phyloP scores from a whole-genome alignment of 768 basidiomycete species.

The Rickenella mellea region DNA sequence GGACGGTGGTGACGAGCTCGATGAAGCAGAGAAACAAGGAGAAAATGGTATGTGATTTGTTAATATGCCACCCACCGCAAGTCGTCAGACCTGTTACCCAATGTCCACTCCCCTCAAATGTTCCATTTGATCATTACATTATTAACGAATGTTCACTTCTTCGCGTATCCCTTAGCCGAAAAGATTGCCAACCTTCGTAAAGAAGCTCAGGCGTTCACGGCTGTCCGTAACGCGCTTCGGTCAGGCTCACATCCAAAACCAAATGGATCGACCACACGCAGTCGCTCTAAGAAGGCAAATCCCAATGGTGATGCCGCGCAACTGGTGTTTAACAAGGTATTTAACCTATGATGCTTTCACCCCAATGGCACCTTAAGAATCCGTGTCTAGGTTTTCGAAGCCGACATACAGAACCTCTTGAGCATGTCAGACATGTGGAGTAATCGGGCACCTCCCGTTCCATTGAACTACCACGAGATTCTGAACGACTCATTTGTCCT shows the following conservation, averaged over 20 bases:
- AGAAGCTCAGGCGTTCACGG: constrained; percentile 81
- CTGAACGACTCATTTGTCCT: constrained; percentile 49
- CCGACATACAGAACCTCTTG: constrained; percentile 81
- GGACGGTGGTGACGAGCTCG: constrained; percentile 71
- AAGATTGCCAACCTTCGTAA: constrained; percentile 87
- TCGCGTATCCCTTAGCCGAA: too few species aligned
- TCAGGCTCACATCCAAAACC: constrained; percentile 16
- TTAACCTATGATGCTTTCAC: background rate
- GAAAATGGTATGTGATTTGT: constrained; percentile 67
- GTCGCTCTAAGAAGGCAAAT: constrained; percentile 9
- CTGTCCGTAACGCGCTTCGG: constrained; percentile 65
- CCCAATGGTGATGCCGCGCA: constrained; percentile 44
- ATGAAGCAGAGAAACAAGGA: constrained; percentile 85
- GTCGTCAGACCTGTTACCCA: background rate
- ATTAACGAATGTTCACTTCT: too few species aligned
- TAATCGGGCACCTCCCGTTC: constrained; percentile 73
- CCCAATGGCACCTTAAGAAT: constrained; percentile 1
- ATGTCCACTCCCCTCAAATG: too few species aligned
- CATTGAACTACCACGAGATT: constrained; percentile 77
- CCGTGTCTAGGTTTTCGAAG: constrained; percentile 64
- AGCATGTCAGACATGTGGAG: constrained; percentile 98
- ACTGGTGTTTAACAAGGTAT: constrained; percentile 78
- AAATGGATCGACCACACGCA: background rate
- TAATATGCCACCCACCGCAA: background rate
- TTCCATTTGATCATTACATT: too few species aligned